Evolutionary conservation across 257 asterid genomes (phyloP), one percentile per base, ranked within the genome.

Genomic region (Hygrophila difformis): DNA sequence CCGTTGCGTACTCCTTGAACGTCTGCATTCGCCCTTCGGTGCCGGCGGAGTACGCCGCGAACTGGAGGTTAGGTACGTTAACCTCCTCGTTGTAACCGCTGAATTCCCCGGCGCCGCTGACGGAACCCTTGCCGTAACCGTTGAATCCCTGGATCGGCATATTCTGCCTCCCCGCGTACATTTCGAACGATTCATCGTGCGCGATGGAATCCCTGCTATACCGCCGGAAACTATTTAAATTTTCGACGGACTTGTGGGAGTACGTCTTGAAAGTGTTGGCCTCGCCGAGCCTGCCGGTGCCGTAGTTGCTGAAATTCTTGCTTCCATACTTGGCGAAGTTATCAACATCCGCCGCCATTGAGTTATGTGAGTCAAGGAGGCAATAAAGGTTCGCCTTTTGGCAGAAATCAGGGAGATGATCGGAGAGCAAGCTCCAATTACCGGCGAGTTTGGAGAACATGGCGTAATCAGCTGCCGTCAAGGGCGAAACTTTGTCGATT

Each of bases 271-370:
- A 86, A 0, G 76, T 39, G 43, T 86, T 83, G 0, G 20, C 38
- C 8, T 80, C 86, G 1, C 84, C 84, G 63, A 51, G 23, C 8
- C 71, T 39, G 1, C 23, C 39, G 13, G 57, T 28, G 23, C 89
- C 96, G 66, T 86, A 86, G 62, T 75, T 69, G 45, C 76, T 72
- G 70, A 82, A 86, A 55, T 77, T 77, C 33, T 43, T 57, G 55
- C 34, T 18, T 0, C 2, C 0, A 48, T 82, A 78, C 4, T 55
- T 11, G 19, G 62, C 58, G 59, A 82, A 82, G 41, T 73, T 62
- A n/a, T n/a, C n/a, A n/a, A n/a, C n/a, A n/a, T n/a, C n/a, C n/a
- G n/a, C n/a, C 19, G 68, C 85, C 18, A 72, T 56, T 3, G 22
- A 14, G 8, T 10, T 13, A 65, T 82, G 76, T 29, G 65, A 67